Base-by-base conservation (phyloP, 1,139 yeast genomes). In the Kazachstania sp. region DNA sequence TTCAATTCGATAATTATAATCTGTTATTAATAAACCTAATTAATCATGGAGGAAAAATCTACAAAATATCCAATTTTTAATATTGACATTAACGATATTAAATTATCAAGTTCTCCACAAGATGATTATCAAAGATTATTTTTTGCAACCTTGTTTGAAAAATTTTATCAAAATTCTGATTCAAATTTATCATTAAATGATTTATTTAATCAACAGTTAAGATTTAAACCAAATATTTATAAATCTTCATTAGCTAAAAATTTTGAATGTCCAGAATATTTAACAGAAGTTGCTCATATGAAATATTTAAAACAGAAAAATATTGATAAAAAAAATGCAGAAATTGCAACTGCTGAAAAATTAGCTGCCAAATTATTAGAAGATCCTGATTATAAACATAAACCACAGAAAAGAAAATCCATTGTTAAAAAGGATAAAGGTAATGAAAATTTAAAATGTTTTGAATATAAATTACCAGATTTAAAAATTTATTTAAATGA, bases 81-180 rank as follows among this genome's bases (percentile, higher is more conserved):
- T 29, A 44, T 59, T 28, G 53, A 51, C 39, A 41, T 51, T n/a
- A 34, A 47, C 18, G 37, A 44, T 3, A 49, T 60, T 16, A 46
- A 32, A 32, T 49, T 63, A 4, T 45, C 60, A 2, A 49, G 47
- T 6, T 53, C 51, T 30, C 64, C 66, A n/a, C 39, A 59, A 34
- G 67, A 63, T 44, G 66, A 62, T 44, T 63, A 61, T 46, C 67
- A 63, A 50, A 51, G 66, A 43, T 32, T 51, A 6, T 44, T 37
- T 20, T 49, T 53, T 30, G 37, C 52, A 9, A 30, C 46, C 4
- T 29, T 47, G 1, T 43, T 37, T 15, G 13, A 20, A n/a, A 42
- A 44, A n/a, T 19, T 34, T 16, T 39, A 43, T 29, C 16, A 34
- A 5, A 5, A 23, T 12, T 7, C n/a, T 11, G n/a, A 34, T 16